Percentiles rank a stretch among this genome's conserved stretches.
These are phyloP conservation scores for Dendrobium huoshanense DNA, from an alignment of 106 monocot genomes.

Conservation along the genomic window DNA sequence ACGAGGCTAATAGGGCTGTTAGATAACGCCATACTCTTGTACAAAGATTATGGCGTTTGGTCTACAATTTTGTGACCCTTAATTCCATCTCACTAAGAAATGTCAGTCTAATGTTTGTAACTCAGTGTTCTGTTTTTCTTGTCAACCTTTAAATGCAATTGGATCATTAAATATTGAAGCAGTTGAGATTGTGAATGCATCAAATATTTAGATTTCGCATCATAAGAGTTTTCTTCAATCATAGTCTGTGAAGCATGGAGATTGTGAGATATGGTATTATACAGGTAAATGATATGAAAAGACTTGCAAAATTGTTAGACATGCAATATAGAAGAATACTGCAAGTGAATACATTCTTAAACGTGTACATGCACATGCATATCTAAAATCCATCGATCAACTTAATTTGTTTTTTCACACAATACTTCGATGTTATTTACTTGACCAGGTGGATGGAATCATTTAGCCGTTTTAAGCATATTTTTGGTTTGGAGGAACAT, in stretches of 20 bases:
- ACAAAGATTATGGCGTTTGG: not conserved
- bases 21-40: not conserved
- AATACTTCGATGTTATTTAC: conserved; percentile 6
- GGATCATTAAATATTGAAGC: not conserved
- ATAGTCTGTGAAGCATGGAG: not conserved
- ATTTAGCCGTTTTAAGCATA: conserved; percentile 61
- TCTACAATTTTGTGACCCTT: not conserved
- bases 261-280: not conserved
- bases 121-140: not conserved
- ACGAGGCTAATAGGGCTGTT: not conserved
- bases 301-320: not conserved
- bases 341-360: not conserved
- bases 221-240: not conserved
- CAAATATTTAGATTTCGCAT: not conserved
- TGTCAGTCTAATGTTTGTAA: not conserved
- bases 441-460: conserved; percentile 82
- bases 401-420: not conserved
- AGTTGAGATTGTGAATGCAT: not conserved
- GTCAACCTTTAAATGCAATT: not conserved
- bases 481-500: conserved; percentile 45
- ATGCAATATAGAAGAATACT: not conserved
- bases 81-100: not conserved
- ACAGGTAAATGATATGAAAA: not conserved
- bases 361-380: not conserved
- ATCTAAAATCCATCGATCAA: not conserved